phyloP scores from a whole-genome alignment of 1,284 basidiomycete species.

The Cutaneotrichosporon spelunceum region DNA sequence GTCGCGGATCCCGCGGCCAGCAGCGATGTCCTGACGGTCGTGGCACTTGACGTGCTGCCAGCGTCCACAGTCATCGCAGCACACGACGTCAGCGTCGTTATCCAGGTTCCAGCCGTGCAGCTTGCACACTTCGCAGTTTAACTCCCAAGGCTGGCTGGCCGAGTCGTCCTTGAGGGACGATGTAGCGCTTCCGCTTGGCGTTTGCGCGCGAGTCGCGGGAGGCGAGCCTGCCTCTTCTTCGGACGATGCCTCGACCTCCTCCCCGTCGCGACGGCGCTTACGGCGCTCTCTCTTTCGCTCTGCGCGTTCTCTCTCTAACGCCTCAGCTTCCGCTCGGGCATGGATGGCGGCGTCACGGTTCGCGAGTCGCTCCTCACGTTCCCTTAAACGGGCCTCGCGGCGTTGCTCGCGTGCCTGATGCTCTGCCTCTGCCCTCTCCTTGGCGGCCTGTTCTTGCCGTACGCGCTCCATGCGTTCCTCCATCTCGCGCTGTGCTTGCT shows the following conservation, averaged over 20 bases:
- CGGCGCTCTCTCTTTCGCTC: conserved; percentile 45
- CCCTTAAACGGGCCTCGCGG: conserved; percentile 50
- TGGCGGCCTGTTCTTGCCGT: conserved; percentile 45
- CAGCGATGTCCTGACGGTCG: conserved; percentile 38
- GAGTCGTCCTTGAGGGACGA: conserved; percentile 1
- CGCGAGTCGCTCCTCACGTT: conserved; percentile 50
- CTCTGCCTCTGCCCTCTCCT: conserved; percentile 42
- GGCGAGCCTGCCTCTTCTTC: conserved; percentile 15
- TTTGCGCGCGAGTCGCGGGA: not conserved
- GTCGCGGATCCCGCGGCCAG: conserved; percentile 39
- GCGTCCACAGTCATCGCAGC: conserved; percentile 55
- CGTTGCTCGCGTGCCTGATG: conserved; percentile 46
- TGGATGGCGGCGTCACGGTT: conserved; percentile 51
- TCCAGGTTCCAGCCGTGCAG: conserved; percentile 52
- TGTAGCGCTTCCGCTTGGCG: not conserved
- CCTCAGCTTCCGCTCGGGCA: conserved; percentile 44
- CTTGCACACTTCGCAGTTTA: conserved; percentile 55
- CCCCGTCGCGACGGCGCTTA: conserved; percentile 38
- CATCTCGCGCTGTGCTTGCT: conserved; percentile 50
- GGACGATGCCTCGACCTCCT: conserved; percentile 22
- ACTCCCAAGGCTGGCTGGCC: conserved; percentile 50
- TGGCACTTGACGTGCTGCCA: conserved; percentile 54
- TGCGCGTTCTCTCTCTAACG: conserved; percentile 31
- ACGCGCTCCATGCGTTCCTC: conserved; percentile 53
- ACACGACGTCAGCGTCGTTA: conserved; percentile 53